Base-by-base conservation (phyloP, 75 land plant species). In the Pseudotsuga menziesii region DNA sequence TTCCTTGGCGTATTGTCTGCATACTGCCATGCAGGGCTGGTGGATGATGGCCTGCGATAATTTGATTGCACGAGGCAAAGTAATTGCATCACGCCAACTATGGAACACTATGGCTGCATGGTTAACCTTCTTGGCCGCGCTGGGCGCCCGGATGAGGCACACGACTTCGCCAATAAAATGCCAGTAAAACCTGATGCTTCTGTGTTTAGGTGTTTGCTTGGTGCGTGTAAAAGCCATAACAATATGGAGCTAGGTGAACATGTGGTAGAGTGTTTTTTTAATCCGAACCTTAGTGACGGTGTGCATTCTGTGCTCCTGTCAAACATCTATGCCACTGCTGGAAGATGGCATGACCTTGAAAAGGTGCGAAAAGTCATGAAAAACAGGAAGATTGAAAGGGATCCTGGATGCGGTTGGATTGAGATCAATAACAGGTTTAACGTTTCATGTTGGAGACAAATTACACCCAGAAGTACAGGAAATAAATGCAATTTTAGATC, bases 1-100 rank as follows among this genome's bases (percentile, higher is more conserved):
- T 78, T 84, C 2, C 62, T 86, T 67, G 71, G 73, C 63, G 81
- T 81, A 26, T 82, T 87, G n/a, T 81, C 85, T 6, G 89, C 89
- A 56, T 87, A 85, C 79, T 23, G 77, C 22, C 77, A 77, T 62
- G 72, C 78, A 23, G 78, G 66, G 35, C 73, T 77, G 12, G 63
- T 69, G 48, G 36, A 77, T 4, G 25, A 36, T 11, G 78, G 74
- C 23, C 36, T 20, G 17, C 19, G 7, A 7, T 57, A 23, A 17
- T 77, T 57, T 35, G 20, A 77, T 19, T n/a, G 23, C 52, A n/a
- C n/a, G n/a, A n/a, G n/a, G n/a, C n/a, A 44, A 2, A 23, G 29
- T 39, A 35, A 77, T n/a, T 25, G 55, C 25, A 63, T 76, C 20
- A 39, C 16, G n/a, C 67, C 77, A 20, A 60, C 77, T 29, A 29